These are phyloP conservation scores for Clitopilus hobsonii DNA, from an alignment of 768 basidiomycete species.

Conservation along the genomic window DNA sequence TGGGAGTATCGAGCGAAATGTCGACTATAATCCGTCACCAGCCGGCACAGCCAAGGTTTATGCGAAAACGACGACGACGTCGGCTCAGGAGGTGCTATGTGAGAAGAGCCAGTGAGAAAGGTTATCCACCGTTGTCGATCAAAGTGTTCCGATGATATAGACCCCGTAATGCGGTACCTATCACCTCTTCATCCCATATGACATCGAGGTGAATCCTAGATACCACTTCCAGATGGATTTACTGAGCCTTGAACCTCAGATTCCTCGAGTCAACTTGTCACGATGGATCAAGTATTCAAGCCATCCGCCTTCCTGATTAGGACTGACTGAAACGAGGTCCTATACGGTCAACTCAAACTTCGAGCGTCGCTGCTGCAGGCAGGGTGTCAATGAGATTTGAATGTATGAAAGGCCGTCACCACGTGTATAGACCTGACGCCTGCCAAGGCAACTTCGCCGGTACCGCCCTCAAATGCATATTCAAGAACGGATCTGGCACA, in stretches of 20 bases:
- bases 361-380: slow-evolving; percentile 25
- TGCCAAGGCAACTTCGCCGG: background rate
- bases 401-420: background rate
- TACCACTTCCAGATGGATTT: background rate
- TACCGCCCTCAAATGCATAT: background rate
- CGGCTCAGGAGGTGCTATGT: background rate
- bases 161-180: background rate
- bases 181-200: background rate
- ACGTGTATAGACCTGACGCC: background rate
- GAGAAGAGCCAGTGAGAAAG: background rate
- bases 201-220: background rate
- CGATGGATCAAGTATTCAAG: background rate
- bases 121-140: background rate
- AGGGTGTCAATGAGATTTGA: slow-evolving; percentile 21
- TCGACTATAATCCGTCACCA: background rate
- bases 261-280: slow-evolving; percentile 12
- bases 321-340: background rate
- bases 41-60: background rate
- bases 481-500: background rate
- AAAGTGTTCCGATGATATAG: background rate
- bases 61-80: background rate
- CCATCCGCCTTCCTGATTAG: background rate
- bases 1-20: background rate
- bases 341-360: slow-evolving; percentile 21
- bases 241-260: slow-evolving; percentile 12